Evolutionary conservation across 2,329 filamentous ascomycete species (phyloP).

Genomic region (Penicillium sp.): DNA sequence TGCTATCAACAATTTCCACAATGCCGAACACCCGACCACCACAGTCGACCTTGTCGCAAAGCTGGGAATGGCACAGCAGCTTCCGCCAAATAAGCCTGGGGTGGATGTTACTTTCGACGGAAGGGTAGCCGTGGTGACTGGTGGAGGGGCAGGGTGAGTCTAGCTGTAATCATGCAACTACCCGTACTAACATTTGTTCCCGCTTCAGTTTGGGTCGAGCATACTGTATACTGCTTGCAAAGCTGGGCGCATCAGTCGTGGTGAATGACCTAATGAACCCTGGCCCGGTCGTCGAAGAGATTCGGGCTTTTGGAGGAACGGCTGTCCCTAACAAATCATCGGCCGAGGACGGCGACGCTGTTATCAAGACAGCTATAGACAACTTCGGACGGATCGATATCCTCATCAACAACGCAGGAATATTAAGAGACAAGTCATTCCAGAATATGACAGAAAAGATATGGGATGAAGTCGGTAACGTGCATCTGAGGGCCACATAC

Average conservation of each 20-base stretch:
- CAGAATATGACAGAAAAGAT: slow-evolving; percentile 93
- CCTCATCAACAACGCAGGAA: slow-evolving; percentile 96
- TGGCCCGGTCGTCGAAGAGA: slow-evolving; percentile 86
- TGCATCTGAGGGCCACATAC: slow-evolving; percentile 92
- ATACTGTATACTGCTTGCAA: slow-evolving; percentile 85
- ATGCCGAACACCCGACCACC: slow-evolving; percentile 78
- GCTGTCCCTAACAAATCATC: slow-evolving; percentile 91
- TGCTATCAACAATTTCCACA: slow-evolving; percentile 80
- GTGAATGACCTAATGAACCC: slow-evolving; percentile 96
- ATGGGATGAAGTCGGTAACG: slow-evolving; percentile 89
- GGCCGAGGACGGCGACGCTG: slow-evolving; percentile 85
- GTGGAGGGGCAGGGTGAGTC: slow-evolving; percentile 67
- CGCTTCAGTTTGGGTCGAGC: slow-evolving; percentile 72
- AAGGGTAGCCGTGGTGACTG: slow-evolving; percentile 83
- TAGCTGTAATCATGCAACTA: no score
- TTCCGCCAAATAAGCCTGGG: slow-evolving; percentile 69
- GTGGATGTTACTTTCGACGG: slow-evolving; percentile 78
- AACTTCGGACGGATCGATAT: slow-evolving; percentile 92
- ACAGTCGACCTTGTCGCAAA: slow-evolving; percentile 85
- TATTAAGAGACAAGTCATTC: slow-evolving; percentile 96
- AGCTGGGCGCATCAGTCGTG: slow-evolving; percentile 79
- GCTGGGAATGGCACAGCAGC: slow-evolving; percentile 78
- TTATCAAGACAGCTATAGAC: slow-evolving; percentile 91
- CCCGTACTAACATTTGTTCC: no score
- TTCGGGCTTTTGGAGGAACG: slow-evolving; percentile 83